Conservation (phyloP, 306 rosid species). For the Vicia villosa region DNA sequence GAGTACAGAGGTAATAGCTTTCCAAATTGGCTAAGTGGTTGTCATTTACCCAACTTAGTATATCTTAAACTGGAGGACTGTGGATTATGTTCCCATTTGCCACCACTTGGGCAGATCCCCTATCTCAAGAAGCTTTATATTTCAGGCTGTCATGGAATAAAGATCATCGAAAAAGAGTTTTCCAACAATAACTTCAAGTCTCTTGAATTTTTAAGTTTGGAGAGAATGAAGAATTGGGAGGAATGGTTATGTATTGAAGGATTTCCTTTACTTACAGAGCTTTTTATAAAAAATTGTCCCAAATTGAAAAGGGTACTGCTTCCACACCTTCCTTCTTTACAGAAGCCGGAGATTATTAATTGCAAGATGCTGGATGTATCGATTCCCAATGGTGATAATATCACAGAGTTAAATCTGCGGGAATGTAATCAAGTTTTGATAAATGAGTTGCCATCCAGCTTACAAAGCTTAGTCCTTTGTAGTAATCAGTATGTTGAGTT, state of each 20-base stretch:
- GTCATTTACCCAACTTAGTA: neutral
- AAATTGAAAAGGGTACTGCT: neutral
- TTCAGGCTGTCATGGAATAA: conserved; percentile 7
- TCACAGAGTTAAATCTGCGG: no score
- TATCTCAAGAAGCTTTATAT: conserved; percentile 29
- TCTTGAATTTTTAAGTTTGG: conserved; percentile 9
- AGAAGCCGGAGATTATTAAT: no score
- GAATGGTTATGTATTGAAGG: conserved; percentile 27
- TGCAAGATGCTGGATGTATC: no score
- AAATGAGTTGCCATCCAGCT: no score
- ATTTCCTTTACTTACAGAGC: conserved; percentile 1
- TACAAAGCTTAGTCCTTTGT: no score
- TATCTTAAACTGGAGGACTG: neutral
- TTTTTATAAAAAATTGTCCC: neutral
- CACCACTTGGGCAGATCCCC: conserved; percentile 37
- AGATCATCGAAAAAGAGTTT: conserved; percentile 33
- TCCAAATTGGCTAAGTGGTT: conserved; percentile 32
- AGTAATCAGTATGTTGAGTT: no score
- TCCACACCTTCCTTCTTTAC: conserved; percentile 24
- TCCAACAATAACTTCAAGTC: conserved; percentile 9
- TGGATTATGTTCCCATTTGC: neutral
- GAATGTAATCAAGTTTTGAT: no score
- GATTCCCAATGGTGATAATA: no score
- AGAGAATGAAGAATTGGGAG: conserved; percentile 18
- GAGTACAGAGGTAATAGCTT: neutral